Percentiles rank a stretch among this genome's conserved stretches.
Conservation (phyloP, 768 basidiomycete genomes). For the Tricholoma furcatifolium region DNA sequence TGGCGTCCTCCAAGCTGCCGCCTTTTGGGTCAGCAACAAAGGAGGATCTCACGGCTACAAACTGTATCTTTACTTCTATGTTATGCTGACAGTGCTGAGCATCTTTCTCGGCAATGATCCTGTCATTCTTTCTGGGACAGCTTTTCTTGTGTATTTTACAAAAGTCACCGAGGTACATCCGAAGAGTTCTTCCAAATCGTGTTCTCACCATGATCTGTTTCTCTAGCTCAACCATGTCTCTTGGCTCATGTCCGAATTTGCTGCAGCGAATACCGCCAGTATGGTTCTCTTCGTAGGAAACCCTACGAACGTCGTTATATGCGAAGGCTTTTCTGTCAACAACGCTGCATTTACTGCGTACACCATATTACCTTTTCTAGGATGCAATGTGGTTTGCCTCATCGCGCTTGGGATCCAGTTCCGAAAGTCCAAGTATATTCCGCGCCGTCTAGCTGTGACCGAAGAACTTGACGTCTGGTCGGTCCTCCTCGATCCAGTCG, state of each 20-base stretch:
- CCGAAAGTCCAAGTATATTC: conserved; percentile 52
- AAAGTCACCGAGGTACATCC: conserved; percentile 46
- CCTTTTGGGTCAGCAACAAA: conserved; percentile 84
- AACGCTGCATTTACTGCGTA: conserved; percentile 81
- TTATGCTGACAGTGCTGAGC: conserved; percentile 77
- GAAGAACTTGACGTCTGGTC: conserved; percentile 48
- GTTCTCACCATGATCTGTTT: conserved; percentile 1
- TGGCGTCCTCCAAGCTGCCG: conserved; percentile 72
- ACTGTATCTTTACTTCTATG: conserved; percentile 79
- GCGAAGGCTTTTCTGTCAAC: conserved; percentile 79
- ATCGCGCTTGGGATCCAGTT: conserved; percentile 60
- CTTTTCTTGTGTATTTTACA: conserved; percentile 89
- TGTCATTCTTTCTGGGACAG: conserved; percentile 87
- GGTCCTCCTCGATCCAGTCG: conserved; percentile 69
- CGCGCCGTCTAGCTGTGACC: conserved; percentile 36
- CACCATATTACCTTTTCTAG: conserved; percentile 78
- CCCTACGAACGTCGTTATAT: conserved; percentile 92
- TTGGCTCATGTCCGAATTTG: conserved; percentile 77
- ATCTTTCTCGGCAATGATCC: conserved; percentile 92
- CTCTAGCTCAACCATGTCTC: conserved; percentile 46
- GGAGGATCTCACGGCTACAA: conserved; percentile 71
- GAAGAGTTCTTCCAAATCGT: background rate
- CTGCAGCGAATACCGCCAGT: conserved; percentile 76
- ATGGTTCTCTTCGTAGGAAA: conserved; percentile 83
- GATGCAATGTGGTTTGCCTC: conserved; percentile 62